Evolutionary conservation across 2,329 filamentous ascomycete species (phyloP), one percentile per base, ranked within the genome.

Genomic region (Talaromyces sp.): DNA sequence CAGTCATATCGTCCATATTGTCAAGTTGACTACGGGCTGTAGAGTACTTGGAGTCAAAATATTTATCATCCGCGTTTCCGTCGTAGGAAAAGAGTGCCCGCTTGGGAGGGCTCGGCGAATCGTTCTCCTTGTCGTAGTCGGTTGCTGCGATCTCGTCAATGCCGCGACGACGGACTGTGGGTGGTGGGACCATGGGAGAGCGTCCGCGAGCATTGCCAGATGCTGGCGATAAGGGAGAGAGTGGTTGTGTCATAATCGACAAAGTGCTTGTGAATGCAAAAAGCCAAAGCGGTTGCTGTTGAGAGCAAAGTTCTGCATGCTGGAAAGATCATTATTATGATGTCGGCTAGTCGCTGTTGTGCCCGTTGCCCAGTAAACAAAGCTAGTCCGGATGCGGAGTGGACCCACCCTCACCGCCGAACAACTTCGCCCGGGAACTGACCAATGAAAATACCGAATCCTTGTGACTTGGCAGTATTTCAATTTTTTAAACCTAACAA

Each of bases 201-300:
- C 68, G 68, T 55, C 68, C 68, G 63, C 76, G 74, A 50, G 71
- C 71, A 65, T 79, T 79, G 63, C 78, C 76, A 64, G 70, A 73
- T 52, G 76, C 76, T 30, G 75, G 68, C 47, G 76, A 75, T 53
- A 79, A 70, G n/a, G 74, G 72, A 5, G 74, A 77, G 34, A 79
- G 66, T 57, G 76, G 75, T 61, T 73, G 73, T 60, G 75, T 70
- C 76, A 79, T 79, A 59, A 47, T 67, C 56, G 50, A 31, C 50
- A 53, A 12, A 7, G 10, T 30, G 50, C 12, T 6, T 53, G 28
- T 53, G 28, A 31, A 16, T 53, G 50, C 16, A 30, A 16, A 23
- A 3, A n/a, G 28, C 44, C n/a, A 47, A 27, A 12, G 44, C 10
- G 44, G n/a, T 47, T 23, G 44, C 8, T 47, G 44, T 47, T 47